Evolutionary conservation across 169 alveolate species (phyloP).

Genomic region (Eimeria acervulina): DNA sequence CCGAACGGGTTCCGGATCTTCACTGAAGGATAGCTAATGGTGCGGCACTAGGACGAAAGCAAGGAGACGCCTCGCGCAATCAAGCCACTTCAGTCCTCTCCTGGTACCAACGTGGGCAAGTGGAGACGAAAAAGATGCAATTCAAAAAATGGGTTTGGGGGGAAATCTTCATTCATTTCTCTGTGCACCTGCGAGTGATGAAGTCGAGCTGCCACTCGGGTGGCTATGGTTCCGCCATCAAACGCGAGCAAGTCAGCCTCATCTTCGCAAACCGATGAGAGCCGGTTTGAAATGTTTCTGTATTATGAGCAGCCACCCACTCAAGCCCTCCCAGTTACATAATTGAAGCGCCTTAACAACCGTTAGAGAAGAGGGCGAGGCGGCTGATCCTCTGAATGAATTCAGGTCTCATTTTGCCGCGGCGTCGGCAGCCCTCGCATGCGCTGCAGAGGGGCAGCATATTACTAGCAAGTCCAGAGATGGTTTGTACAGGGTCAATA

Average conservation of each 20-base stretch:
- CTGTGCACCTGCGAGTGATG: constrained; percentile 15
- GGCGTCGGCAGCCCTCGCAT: constrained; percentile 48
- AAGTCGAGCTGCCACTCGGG: neutral
- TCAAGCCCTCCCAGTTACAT: neutral
- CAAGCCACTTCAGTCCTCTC: neutral
- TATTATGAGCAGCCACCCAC: neutral
- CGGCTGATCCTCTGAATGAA: neutral
- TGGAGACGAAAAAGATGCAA: neutral
- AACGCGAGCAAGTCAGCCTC: neutral
- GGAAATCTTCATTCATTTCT: neutral
- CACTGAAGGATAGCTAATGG: neutral
- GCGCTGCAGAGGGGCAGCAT: neutral
- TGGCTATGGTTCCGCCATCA: neutral
- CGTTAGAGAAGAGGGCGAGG: neutral
- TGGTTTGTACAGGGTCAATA: neutral
- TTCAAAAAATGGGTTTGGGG: neutral
- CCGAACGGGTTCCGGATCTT: neutral
- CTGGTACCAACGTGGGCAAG: neutral
- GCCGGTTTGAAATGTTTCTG: neutral
- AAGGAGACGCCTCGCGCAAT: neutral
- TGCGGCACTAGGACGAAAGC: neutral
- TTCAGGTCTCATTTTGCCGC: neutral
- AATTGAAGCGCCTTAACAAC: neutral
- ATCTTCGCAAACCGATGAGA: neutral
- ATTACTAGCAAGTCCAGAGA: neutral